Evolutionary conservation across 1,139 yeast genomes (phyloP).

Genomic region (Pichia norvegensis): DNA sequence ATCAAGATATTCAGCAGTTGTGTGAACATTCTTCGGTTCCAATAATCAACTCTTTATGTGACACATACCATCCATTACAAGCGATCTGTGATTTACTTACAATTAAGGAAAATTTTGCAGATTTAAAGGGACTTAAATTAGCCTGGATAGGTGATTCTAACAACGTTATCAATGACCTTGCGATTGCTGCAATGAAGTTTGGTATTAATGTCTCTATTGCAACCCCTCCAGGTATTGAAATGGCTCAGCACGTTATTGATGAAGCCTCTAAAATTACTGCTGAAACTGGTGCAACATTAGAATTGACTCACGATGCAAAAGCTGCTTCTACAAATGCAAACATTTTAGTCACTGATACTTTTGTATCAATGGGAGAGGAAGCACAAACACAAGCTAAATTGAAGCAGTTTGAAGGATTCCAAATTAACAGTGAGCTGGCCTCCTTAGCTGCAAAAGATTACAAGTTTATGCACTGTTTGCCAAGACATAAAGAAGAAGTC

Average conservation of each 20-base stretch:
- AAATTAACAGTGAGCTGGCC: constrained; percentile 64
- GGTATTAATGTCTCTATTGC: constrained; percentile 84
- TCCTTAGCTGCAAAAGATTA: constrained; percentile 49
- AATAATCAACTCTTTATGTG: constrained; percentile 88
- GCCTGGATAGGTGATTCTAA: constrained; percentile 98
- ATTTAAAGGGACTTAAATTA: constrained; percentile 57
- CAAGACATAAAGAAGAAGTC: constrained; percentile 92
- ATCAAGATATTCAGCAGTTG: constrained; percentile 71
- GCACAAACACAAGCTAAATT: constrained; percentile 62
- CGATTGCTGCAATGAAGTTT: constrained; percentile 79
- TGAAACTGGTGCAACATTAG: constrained; percentile 46
- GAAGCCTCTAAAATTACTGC: constrained; percentile 48
- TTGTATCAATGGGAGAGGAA: constrained; percentile 98
- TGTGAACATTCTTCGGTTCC: constrained; percentile 78
- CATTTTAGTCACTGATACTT: constrained; percentile 91
- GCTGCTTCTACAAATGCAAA: constrained; percentile 68
- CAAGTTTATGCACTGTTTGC: constrained; percentile 94
- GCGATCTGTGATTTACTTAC: constrained; percentile 89
- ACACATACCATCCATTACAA: constrained; percentile 87
- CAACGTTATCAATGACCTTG: constrained; percentile 87
- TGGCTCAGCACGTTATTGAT: constrained; percentile 49
- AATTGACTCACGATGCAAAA: constrained; percentile 63
- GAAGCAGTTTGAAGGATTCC: constrained; percentile 79
- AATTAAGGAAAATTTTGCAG: constrained; percentile 67
- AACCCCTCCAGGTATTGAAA: constrained; percentile 66